Conservation (phyloP, 164 flowering plant species). For the Magnolia sinica region DNA sequence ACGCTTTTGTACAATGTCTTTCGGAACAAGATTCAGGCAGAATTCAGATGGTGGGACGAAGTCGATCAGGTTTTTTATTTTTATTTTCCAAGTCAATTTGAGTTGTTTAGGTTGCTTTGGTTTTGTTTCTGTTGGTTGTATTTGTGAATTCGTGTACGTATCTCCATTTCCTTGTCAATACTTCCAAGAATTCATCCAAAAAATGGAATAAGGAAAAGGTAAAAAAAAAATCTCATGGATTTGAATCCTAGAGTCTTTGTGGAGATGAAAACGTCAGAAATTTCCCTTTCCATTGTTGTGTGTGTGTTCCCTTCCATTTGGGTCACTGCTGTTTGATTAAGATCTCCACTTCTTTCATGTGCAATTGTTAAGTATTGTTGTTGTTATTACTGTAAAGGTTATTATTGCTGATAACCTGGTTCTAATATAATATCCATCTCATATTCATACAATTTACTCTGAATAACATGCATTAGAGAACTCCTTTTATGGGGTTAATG, state of each 20-base stretch:
- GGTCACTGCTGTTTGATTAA: background rate
- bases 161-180: too few relatives aligned
- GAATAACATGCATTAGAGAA: too few relatives aligned
- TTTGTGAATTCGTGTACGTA: background rate
- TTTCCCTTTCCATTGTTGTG: background rate
- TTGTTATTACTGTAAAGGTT: background rate
- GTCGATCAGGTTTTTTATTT: conserved; percentile 63
- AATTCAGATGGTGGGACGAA: conserved; percentile 92
- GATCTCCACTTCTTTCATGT: background rate
- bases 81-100: conserved; percentile 4
- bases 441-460: too few relatives aligned
- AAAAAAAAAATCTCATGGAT: too few relatives aligned
- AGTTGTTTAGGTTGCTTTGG: background rate
- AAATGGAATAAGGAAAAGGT: too few relatives aligned
- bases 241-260: too few relatives aligned
- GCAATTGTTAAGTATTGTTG: background rate
- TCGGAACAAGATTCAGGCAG: conserved; percentile 66
- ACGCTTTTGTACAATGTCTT: conserved; percentile 80
- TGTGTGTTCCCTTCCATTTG: background rate
- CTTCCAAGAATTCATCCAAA: too few relatives aligned
- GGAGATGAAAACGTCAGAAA: too few relatives aligned
- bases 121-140: background rate
- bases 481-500: too few relatives aligned
- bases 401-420: too few relatives aligned
- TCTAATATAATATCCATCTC: too few relatives aligned